Conservation (phyloP, 192 early-diverging fungal species). For the Gorgonomyces haynaldii region DNA sequence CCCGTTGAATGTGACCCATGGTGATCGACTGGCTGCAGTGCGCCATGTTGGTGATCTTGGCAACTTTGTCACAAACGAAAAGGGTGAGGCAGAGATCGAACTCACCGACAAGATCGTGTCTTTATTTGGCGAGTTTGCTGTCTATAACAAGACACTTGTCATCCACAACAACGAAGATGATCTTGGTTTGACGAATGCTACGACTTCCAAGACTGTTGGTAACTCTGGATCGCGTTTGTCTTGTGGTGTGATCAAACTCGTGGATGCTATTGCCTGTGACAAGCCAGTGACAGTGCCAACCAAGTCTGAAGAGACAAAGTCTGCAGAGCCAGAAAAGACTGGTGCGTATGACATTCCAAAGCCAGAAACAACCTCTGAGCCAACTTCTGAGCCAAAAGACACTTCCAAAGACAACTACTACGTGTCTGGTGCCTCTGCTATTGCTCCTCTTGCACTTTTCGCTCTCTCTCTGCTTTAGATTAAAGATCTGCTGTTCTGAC, state of each 20-base stretch:
- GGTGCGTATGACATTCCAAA: no score
- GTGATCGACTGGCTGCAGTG: slow-evolving; percentile 52
- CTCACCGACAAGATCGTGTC: slow-evolving; percentile 53
- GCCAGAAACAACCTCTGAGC: no score
- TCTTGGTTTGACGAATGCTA: slow-evolving; percentile 62
- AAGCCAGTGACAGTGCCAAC: no score
- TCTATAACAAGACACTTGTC: slow-evolving; percentile 45
- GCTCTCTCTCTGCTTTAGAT: no score
- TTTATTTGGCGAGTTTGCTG: slow-evolving; percentile 44
- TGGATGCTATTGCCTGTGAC: no score
- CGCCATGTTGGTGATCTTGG: slow-evolving; percentile 90
- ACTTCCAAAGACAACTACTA: no score
- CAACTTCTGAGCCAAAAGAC: no score
- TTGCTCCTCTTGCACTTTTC: no score
- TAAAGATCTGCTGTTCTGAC: no score
- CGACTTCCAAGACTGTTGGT: slow-evolving; percentile 31
- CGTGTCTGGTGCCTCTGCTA: no score
- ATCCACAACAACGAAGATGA: slow-evolving; percentile 70
- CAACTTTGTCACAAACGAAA: slow-evolving; percentile 53
- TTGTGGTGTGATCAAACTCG: slow-evolving; percentile 4
- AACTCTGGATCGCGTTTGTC: slow-evolving; percentile 2
- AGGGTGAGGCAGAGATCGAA: slow-evolving; percentile 42
- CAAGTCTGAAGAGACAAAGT: no score
- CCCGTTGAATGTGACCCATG: slow-evolving; percentile 66
- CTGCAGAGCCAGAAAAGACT: no score